Conservation (phyloP, 805 yeast species). For the Blastobotrys chiropterorum region DNA sequence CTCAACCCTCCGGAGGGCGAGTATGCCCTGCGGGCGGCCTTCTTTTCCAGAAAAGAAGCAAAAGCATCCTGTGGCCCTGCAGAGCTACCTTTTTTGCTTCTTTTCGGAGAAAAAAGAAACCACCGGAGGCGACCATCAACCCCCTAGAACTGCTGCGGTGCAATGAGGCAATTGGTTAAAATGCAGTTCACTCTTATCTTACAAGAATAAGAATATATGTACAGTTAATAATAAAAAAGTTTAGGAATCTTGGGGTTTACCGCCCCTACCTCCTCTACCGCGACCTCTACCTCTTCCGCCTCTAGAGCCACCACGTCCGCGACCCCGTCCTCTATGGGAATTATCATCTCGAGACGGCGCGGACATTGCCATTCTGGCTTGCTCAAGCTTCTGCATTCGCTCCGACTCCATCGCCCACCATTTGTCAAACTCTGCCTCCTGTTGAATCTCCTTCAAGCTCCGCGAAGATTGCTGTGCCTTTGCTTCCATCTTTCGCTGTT, state of each 20-base stretch:
- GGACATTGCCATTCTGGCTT: background rate
- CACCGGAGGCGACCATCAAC: too few species aligned
- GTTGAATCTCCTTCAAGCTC: slow-evolving; percentile 63
- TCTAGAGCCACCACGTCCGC: background rate
- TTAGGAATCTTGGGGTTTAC: background rate
- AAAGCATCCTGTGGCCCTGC: too few species aligned
- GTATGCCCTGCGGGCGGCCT: too few species aligned
- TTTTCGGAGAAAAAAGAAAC: background rate
- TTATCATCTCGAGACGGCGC: background rate
- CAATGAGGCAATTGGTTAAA: too few species aligned
- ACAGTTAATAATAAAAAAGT: too few species aligned
- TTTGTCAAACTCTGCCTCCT: slow-evolving; percentile 74
- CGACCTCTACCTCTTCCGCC: slow-evolving; percentile 3
- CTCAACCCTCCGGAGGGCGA: too few species aligned
- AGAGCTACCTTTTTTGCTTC: background rate
- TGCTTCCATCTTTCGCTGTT: slow-evolving; percentile 38
- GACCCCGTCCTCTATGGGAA: background rate
- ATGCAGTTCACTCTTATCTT: too few species aligned
- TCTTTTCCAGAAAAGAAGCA: too few species aligned
- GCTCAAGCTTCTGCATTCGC: background rate
- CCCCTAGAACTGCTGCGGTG: too few species aligned
- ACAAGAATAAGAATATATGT: background rate
- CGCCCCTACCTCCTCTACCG: background rate
- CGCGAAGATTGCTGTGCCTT: slow-evolving; percentile 33
- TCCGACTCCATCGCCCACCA: slow-evolving; percentile 77